Base-by-base conservation (phyloP, 208 protist species). In the Balamuthia mandrillaris region DNA sequence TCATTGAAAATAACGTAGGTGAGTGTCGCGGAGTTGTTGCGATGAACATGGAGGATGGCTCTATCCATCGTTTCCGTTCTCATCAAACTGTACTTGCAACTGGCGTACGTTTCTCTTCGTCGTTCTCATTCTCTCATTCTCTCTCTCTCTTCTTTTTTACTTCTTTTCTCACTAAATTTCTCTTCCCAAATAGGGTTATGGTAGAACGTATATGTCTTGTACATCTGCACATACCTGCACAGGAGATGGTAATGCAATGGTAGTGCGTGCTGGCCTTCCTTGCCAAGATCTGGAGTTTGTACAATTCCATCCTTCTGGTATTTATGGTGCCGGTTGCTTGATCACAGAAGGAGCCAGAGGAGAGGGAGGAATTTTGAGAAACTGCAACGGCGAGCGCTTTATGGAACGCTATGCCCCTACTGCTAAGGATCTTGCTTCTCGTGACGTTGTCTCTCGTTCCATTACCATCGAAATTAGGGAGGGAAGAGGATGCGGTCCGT, bases 301-400 rank as follows among this genome's bases (percentile, higher is more conserved):
- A 54, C 98, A 99, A 91, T 99, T 99, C 93, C 98, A 99, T 94
- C 98, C 98, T 16, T 99, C 98, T n/a, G 98, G 98, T 78, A 98
- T 99, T 86, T 99, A 98, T 88, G 97, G 97, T 68, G 96, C 97
- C 83, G 98, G 98, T 42, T 99, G 98, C 87, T 92, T 99, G 18
- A 99, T 99, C 92, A 99, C 98, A 10, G 98, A 99, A 85, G 98
- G 96, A 66, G 90, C 83, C 14, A 84, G 92, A 65, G 92, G 92
- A 61, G 94, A 96, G 90, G 98, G 98, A 56, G 98, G 98, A 79
- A 98, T 97, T 91, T 94, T 99, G n/a, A 88, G 98, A 56, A 99
- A 99, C 94, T 91, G 90, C 83, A 92, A 98, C 85, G 98, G 98
- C 70, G 98, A 99, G 94, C 96, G 98, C 78, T 98, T 98, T 88